A percentile compares a stretch with the other conserved stretches of the same genome.
Evolutionary conservation across 2,329 filamentous ascomycete genomes (phyloP).

Genomic region (Alternaria atra): DNA sequence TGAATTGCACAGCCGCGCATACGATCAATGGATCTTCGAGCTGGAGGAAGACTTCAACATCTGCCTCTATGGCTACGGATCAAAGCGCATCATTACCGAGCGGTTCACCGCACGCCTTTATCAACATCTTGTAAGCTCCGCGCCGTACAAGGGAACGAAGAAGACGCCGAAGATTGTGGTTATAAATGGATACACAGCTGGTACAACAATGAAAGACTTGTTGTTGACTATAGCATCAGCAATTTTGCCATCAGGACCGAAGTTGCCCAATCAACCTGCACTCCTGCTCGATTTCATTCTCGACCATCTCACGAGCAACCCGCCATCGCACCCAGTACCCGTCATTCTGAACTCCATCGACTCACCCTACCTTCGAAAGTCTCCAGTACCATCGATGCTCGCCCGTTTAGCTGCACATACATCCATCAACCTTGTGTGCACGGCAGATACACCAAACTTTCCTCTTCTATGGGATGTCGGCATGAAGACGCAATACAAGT

Average conservation of each 20-base stretch:
- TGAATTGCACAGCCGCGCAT: conserved; percentile 79
- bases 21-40: conserved; percentile 93
- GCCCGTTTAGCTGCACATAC: conserved; percentile 79
- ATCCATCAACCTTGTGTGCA: conserved; percentile 76
- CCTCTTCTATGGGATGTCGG: conserved; percentile 88
- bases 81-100: conserved; percentile 79
- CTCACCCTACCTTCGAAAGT: conserved; percentile 75
- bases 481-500: conserved; percentile 82
- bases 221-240: conserved; percentile 73
- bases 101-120: conserved; percentile 78
- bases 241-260: conserved; percentile 61
- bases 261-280: conserved; percentile 70
- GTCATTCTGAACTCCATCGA: conserved; percentile 89
- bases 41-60: conserved; percentile 85
- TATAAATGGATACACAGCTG: conserved; percentile 82
- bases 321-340: conserved; percentile 61
- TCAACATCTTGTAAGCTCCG: conserved; percentile 46
- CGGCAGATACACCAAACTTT: conserved; percentile 88
- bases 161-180: conserved; percentile 73
- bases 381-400: conserved; percentile 74
- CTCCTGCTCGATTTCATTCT: conserved; percentile 75
- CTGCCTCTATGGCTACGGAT: conserved; percentile 87
- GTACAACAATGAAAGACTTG: conserved; percentile 73
- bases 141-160: conserved; percentile 40
- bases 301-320: conserved; percentile 62